Conservation (phyloP, 106 monocot genomes). For the Dendrobium catenatum region DNA sequence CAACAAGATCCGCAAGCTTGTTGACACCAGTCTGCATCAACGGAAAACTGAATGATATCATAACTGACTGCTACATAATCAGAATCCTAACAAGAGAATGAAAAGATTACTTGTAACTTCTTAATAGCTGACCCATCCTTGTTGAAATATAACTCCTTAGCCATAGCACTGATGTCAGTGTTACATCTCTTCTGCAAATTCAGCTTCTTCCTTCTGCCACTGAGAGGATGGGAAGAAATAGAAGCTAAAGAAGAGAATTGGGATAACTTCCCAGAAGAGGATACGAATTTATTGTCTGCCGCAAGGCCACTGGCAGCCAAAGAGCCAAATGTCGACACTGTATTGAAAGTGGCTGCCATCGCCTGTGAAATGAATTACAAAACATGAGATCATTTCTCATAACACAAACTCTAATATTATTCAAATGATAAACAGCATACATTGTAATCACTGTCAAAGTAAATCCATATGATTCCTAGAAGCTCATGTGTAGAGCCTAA, state of each 20-base stretch:
- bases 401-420: not conserved
- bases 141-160: constrained; percentile 91
- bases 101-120: constrained; percentile 61
- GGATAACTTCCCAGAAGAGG: constrained; percentile 19
- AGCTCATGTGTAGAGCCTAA: not conserved
- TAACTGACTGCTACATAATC: not conserved
- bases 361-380: constrained; percentile 12
- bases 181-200: constrained; percentile 32
- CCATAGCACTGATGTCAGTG: constrained; percentile 59
- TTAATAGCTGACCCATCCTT: constrained; percentile 93
- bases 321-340: constrained; percentile 42
- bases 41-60: not conserved
- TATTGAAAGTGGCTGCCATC: constrained; percentile 59
- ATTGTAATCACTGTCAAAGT: not conserved
- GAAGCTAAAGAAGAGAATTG: constrained; percentile 20
- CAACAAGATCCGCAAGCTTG: constrained; percentile 96
- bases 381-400: not conserved
- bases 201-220: constrained; percentile 25
- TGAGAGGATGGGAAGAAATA: constrained; percentile 17
- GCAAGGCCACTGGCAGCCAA: constrained; percentile 38
- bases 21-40: constrained; percentile 79
- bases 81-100: not conserved
- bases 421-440: not conserved
- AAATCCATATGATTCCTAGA: not conserved
- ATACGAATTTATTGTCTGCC: constrained; percentile 23